Evolutionary conservation across 192 early-diverging fungal genomes (phyloP).

Genomic region (Allomyces macrogynus): DNA sequence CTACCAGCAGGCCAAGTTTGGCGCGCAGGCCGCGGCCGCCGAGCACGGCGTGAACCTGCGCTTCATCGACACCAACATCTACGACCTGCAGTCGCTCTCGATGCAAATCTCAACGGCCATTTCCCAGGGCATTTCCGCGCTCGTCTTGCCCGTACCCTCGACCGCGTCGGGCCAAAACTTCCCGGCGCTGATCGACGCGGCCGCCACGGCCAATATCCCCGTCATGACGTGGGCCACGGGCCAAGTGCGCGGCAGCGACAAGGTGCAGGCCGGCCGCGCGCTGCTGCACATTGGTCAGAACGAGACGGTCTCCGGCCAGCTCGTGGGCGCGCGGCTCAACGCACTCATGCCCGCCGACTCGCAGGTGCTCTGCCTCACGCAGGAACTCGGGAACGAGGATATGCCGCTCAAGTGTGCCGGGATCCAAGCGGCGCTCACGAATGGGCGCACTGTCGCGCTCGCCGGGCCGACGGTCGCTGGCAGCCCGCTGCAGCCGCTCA

Average conservation of each 20-base stretch:
- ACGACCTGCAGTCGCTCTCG: background rate
- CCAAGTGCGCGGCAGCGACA: background rate
- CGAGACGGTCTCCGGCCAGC: too few species aligned
- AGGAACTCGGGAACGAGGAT: background rate
- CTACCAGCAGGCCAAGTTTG: background rate
- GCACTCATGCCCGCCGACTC: too few species aligned
- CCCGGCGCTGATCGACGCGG: background rate
- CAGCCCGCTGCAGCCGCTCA: background rate
- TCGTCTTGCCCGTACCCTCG: background rate
- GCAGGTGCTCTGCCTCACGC: background rate
- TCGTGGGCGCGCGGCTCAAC: too few species aligned
- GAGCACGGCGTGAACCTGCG: background rate
- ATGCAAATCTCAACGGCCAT: background rate
- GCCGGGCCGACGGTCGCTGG: too few species aligned
- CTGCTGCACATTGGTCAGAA: too few species aligned
- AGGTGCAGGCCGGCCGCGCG: background rate
- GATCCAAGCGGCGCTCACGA: background rate
- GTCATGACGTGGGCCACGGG: background rate
- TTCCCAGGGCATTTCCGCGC: background rate
- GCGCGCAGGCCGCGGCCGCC: background rate
- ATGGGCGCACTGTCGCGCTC: background rate
- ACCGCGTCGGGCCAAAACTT: background rate
- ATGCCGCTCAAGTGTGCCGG: conserved; percentile 1
- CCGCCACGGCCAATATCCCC: background rate
- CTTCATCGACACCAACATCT: background rate